A percentile compares a stretch with the other conserved stretches of the same genome.
Conservation (phyloP, 2,329 filamentous ascomycete species). For the Aspergillus pseudoglaucus region DNA sequence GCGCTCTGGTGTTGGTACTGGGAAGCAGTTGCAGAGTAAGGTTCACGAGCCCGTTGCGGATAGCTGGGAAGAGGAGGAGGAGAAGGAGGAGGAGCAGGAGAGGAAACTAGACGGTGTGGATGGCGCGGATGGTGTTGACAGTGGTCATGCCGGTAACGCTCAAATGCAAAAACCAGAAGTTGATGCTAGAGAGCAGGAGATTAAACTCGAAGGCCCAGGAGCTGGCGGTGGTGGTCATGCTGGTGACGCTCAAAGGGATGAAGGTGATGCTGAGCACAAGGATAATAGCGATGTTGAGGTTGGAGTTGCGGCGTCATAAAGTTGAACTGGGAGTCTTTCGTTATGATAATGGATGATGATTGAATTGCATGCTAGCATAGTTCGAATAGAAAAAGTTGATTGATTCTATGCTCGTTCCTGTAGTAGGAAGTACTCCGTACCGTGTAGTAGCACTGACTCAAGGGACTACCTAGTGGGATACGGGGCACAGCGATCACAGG, state of each 20-base stretch:
- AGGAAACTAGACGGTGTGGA: constrained; percentile 7
- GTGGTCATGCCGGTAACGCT: not conserved
- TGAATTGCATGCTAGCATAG: not conserved
- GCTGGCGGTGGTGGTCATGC: not conserved
- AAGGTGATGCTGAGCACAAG: constrained; percentile 5
- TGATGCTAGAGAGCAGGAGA: constrained; percentile 6
- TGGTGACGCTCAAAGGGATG: not conserved
- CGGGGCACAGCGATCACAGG: too few relatives aligned
- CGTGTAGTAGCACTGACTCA: too few relatives aligned
- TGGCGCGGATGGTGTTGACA: not conserved
- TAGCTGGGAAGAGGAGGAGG: constrained; percentile 42
- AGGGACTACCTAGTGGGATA: too few relatives aligned
- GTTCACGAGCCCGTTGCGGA: constrained; percentile 33
- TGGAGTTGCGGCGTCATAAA: not conserved
- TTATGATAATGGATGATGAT: not conserved
- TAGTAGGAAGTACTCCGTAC: too few relatives aligned
- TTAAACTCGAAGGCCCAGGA: constrained; percentile 8
- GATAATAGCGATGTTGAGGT: constrained; percentile 4
- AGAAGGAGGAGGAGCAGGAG: constrained; percentile 35
- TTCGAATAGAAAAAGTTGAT: not conserved
- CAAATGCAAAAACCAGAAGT: not conserved
- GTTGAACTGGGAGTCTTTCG: not conserved
- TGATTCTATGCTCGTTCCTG: too few relatives aligned
- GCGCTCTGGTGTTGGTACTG: constrained; percentile 28
- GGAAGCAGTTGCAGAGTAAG: constrained; percentile 20